Conservation (phyloP, 257 asterid genomes). For the Salvia rosmarinus region DNA sequence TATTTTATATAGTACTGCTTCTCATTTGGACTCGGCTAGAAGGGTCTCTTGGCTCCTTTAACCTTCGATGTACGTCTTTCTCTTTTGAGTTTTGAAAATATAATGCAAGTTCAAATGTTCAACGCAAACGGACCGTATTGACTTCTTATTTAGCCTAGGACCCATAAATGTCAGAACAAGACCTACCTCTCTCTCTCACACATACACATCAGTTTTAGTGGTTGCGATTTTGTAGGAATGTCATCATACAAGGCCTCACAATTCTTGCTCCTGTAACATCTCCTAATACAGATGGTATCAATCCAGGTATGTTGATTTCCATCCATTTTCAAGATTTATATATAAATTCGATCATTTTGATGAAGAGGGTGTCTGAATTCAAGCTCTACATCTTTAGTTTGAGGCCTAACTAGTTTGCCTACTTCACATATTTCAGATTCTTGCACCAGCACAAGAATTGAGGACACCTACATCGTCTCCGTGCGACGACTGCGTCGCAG, state of each 20-base stretch:
- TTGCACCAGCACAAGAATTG: constrained; percentile 76
- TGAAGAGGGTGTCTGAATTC: too few relatives aligned
- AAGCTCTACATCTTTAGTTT: too few relatives aligned
- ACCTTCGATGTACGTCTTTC: too few relatives aligned
- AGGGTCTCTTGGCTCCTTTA: too few relatives aligned
- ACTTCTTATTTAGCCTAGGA: too few relatives aligned
- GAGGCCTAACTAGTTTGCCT: neutral
- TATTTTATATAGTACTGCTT: too few relatives aligned
- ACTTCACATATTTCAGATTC: constrained; percentile 59
- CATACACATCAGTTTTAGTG: neutral
- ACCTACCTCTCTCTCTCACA: constrained; percentile 25
- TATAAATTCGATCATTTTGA: neutral
- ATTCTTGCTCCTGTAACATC: constrained; percentile 77
- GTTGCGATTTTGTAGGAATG: constrained; percentile 50
- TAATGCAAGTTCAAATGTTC: too few relatives aligned
- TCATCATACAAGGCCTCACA: constrained; percentile 76
- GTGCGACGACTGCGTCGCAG: constrained; percentile 93
- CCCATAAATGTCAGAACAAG: too few relatives aligned
- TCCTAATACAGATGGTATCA: constrained; percentile 89
- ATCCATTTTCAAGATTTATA: neutral
- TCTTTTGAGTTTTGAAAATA: too few relatives aligned
- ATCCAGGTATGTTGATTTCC: constrained; percentile 57
- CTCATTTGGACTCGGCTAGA: too few relatives aligned
- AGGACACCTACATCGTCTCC: constrained; percentile 73
- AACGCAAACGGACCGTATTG: too few relatives aligned